Conservation (phyloP, 1,139 yeast species). For the Pichia sp. region DNA sequence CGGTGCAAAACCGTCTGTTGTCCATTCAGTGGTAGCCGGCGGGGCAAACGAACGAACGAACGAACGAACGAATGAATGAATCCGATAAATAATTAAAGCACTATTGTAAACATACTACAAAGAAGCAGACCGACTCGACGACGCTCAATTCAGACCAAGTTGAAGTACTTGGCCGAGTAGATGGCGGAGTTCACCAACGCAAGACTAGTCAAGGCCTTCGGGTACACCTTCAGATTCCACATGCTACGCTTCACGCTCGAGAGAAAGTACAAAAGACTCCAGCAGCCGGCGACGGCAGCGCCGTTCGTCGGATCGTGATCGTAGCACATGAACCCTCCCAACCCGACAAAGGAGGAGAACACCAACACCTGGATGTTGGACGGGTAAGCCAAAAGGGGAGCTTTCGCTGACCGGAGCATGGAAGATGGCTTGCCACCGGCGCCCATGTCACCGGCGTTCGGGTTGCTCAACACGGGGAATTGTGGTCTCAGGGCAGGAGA, state of each 20-base stretch:
- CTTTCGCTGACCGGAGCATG: not conserved
- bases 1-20: slow-evolving; percentile 50
- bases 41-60: not conserved
- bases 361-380: slow-evolving; percentile 42
- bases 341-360: slow-evolving; percentile 67
- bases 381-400: slow-evolving; percentile 33
- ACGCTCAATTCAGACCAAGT: slow-evolving; percentile 3
- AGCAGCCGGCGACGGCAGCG: slow-evolving; percentile 81
- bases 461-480: slow-evolving; percentile 1
- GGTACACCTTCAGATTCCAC: slow-evolving; percentile 48
- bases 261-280: slow-evolving; percentile 74
- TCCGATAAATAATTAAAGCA: not conserved
- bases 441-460: not conserved
- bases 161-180: slow-evolving; percentile 47
- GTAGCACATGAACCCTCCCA: slow-evolving; percentile 76
- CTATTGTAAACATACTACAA: not conserved
- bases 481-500: slow-evolving; percentile 42
- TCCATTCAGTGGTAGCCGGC: slow-evolving; percentile 62
- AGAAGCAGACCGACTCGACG: not conserved
- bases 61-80: not conserved
- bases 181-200: slow-evolving; percentile 60
- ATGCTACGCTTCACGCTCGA: slow-evolving; percentile 68
- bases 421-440: not conserved
- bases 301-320: slow-evolving; percentile 85
- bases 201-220: slow-evolving; percentile 53